Base-by-base conservation (phyloP, 2,329 filamentous ascomycete genomes). In the Beauveria asiatica region DNA sequence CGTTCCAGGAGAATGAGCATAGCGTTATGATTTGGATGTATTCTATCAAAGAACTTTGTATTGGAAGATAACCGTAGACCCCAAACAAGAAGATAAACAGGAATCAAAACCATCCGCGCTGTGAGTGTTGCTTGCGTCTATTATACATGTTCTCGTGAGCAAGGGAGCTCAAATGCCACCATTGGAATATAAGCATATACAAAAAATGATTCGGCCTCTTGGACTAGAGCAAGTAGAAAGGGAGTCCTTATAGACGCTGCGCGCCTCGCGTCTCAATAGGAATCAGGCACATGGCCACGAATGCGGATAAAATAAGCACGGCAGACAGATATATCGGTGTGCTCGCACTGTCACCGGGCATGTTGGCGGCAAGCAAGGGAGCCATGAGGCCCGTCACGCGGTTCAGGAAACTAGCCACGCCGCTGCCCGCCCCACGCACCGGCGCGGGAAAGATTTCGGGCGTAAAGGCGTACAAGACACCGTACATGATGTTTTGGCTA, bases 401-500 rank as follows among this genome's bases (percentile, higher is more conserved):
- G 70, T 90, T 91, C 62, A 90, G 71, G 68, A 89, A 88, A 68
- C 84, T 88, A 23, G 85, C 83, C 52, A 91, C 86, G 46, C 88
- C 88, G 0, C 84, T 88, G 6, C 87, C 88, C 0, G 87, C 88
- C 5, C 88, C 88, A 37, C 88, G 78, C 23, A 87, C 83, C 0
- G 87, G 86, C 0, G 87, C 85, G 0, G 88, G 87, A 72, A 92
- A 90, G 30, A 90, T 83, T 67, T 91, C 88, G 0, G 88, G 88
- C 0, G 88, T 90, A 69, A 89, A 91, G 8, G 87, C 86, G 69
- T 90, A 91, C 1, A 92, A 74, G 1, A 90, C 86, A 60, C 87
- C 87, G 72, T 90, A 90, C 84, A 88, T 88, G 73, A 89, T 86
- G 68, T 89, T 89, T 72, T 89, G 86, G 64, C 84, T 82, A 69